A percentile compares a stretch with the other conserved stretches of the same genome.
Conservation (phyloP, 2,329 filamentous ascomycete species). For the Coniochaeta hoffmannii region DNA sequence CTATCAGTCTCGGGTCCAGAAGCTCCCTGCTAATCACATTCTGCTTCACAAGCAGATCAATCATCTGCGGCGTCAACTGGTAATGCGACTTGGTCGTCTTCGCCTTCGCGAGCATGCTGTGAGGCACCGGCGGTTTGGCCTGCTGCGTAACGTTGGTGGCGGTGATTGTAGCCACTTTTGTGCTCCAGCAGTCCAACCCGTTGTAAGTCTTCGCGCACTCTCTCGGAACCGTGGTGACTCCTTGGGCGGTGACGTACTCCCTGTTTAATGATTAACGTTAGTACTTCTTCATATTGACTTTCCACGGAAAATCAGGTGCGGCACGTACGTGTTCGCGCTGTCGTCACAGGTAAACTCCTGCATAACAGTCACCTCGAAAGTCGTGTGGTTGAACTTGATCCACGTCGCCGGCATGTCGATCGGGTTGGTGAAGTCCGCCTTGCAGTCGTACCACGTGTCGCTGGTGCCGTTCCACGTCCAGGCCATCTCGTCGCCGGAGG, state of each 20-base stretch:
- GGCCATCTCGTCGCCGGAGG: conserved; percentile 2
- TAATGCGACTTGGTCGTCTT: neutral
- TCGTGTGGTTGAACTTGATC: conserved; percentile 5
- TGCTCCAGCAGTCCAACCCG: conserved; percentile 3
- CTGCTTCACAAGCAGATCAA: neutral
- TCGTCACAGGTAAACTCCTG: conserved; percentile 3
- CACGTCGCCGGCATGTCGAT: neutral
- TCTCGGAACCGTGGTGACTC: neutral
- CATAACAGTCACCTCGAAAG: conserved; percentile 2
- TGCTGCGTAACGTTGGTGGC: conserved; percentile 1
- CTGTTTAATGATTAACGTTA: neutral
- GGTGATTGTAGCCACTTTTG: neutral
- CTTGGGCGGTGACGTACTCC: neutral
- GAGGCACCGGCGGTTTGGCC: neutral
- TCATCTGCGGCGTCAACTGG: neutral
- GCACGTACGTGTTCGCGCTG: neutral
- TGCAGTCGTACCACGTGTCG: conserved; percentile 4
- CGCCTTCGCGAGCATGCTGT: neutral
- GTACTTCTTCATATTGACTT: neutral
- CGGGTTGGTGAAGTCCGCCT: conserved; percentile 2
- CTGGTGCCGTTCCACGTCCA: conserved; percentile 1
- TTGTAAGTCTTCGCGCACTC: neutral
- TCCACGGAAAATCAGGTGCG: neutral
- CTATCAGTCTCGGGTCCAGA: neutral
- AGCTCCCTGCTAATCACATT: neutral